Conservation (phyloP, 345 rosid species). For the Boechera stricta region DNA sequence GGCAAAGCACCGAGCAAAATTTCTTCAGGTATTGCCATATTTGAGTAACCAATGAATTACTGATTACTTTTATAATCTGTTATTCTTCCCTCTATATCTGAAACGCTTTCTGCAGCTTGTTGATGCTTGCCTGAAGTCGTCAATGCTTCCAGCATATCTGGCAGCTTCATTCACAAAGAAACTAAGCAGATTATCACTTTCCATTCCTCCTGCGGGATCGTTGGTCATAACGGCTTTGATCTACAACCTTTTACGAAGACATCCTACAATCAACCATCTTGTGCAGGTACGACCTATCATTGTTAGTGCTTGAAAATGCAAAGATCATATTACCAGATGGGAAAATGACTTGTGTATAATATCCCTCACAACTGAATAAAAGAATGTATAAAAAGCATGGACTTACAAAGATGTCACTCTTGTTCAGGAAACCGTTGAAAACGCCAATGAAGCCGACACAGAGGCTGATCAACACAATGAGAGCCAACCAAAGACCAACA, state of each 20-base stretch:
- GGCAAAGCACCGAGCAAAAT: conserved; percentile 88
- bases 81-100: conserved; percentile 1
- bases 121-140: conserved; percentile 88
- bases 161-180: conserved; percentile 96
- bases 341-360: not conserved
- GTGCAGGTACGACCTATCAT: conserved; percentile 63
- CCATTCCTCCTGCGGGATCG: conserved; percentile 84
- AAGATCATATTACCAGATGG: not conserved
- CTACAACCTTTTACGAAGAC: conserved; percentile 83
- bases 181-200: conserved; percentile 79
- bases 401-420: conserved; percentile 3
- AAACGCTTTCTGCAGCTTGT: conserved; percentile 71
- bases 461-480: conserved; percentile 49
- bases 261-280: conserved; percentile 93
- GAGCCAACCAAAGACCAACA: conserved; percentile 40
- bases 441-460: conserved; percentile 40
- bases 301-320: conserved; percentile 22
- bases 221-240: conserved; percentile 80
- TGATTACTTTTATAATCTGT: not conserved
- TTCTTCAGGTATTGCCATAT: conserved; percentile 68
- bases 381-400: not conserved
- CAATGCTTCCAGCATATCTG: conserved; percentile 96
- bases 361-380: not conserved
- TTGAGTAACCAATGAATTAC: not conserved
- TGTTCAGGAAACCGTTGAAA: conserved; percentile 61